Conservation (phyloP, 2,329 filamentous ascomycete species). For the Trichophaea hybrida region DNA sequence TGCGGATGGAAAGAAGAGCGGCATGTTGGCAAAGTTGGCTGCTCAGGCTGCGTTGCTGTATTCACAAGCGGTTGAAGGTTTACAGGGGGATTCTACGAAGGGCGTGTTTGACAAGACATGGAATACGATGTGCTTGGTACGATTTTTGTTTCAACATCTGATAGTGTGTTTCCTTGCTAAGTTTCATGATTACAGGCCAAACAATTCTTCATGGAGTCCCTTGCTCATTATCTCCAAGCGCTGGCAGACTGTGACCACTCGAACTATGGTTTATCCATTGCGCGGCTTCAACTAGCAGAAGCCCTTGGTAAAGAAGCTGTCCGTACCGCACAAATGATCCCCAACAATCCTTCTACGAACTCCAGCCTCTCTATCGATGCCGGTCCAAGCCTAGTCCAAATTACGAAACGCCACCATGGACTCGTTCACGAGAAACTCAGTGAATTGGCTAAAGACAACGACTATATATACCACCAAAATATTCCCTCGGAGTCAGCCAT, state of each 20-base stretch:
- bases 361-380: conserved; percentile 76
- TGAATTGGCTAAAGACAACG: conserved; percentile 77
- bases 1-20: conserved; percentile 80
- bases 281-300: conserved; percentile 70
- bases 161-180: not conserved
- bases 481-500: conserved; percentile 76
- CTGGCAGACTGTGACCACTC: conserved; percentile 80
- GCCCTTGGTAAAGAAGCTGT: conserved; percentile 62
- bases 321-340: conserved; percentile 63
- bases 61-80: conserved; percentile 70
- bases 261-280: conserved; percentile 71
- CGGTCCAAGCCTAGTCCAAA: conserved; percentile 56
- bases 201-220: conserved; percentile 63
- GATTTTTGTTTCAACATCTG: conserved; percentile 24
- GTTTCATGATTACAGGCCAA: conserved; percentile 44
- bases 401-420: conserved; percentile 67
- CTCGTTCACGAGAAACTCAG: conserved; percentile 67
- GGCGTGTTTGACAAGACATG: conserved; percentile 91
- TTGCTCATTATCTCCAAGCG: conserved; percentile 89
- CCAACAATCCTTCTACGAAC: conserved; percentile 59
- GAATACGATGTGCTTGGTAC: conserved; percentile 65
- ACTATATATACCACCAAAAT: conserved; percentile 93
- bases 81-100: conserved; percentile 81
- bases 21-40: conserved; percentile 78
- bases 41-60: conserved; percentile 85